Conservation (phyloP, 148 eudicot genomes). For the Fagopyrum homotropicum region DNA sequence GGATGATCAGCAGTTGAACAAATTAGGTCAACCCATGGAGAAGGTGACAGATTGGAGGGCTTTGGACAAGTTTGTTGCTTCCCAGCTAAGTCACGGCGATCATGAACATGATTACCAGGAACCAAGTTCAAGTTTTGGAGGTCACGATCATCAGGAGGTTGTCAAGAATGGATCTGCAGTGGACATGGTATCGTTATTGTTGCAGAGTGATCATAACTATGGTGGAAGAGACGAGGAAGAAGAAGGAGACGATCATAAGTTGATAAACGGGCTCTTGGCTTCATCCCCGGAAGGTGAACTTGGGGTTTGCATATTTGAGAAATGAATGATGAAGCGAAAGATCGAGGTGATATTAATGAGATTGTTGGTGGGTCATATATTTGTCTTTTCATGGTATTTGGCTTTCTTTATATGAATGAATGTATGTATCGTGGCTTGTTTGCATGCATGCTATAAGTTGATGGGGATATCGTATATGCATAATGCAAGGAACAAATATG, state of each 20-base stretch:
- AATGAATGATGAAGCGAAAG: constrained; percentile 19
- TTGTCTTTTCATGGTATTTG: background rate
- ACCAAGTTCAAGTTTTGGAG: constrained; percentile 14
- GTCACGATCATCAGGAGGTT: background rate
- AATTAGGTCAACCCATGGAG: background rate
- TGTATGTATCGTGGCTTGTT: constrained; percentile 9
- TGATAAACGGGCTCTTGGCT: constrained; percentile 34
- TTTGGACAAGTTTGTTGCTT: constrained; percentile 78
- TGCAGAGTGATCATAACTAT: constrained; percentile 32
- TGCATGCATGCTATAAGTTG: constrained; percentile 4
- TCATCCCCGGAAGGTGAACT: constrained; percentile 43
- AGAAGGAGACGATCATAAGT: constrained; percentile 22
- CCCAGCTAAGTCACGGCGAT: constrained; percentile 62
- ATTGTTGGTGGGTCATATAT: background rate
- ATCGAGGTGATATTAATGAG: too few species aligned
- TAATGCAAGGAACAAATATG: background rate
- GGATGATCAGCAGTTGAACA: too few species aligned
- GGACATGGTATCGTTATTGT: constrained; percentile 35
- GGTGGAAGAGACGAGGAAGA: background rate
- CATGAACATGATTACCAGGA: constrained; percentile 2
- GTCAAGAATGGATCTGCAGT: constrained; percentile 5
- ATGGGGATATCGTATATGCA: background rate
- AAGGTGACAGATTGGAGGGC: constrained; percentile 73
- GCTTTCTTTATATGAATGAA: background rate
- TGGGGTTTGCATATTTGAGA: constrained; percentile 63